Evolutionary conservation across 1,284 basidiomycete species (phyloP), one percentile per base, ranked within the genome.

Genomic region (Ceratobasidium sp.): DNA sequence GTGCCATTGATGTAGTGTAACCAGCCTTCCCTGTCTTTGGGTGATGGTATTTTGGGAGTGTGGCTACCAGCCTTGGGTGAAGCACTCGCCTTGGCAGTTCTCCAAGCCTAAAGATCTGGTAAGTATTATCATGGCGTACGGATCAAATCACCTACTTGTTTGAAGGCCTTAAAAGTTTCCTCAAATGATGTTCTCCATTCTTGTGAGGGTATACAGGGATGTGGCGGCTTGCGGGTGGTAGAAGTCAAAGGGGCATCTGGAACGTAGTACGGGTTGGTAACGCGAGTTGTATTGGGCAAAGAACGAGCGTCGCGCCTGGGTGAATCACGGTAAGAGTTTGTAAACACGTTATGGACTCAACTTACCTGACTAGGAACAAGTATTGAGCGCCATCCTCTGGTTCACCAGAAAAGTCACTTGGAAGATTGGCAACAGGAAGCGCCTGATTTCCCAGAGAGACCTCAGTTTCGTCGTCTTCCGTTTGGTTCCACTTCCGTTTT

Each of bases 1-100:
- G 42, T 20, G 15, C 70, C 70, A 50, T 72, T 72, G 29, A 73
- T 69, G 57, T 69, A 71, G 22, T 57, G 55, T 50, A 70, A 65
- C 72, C 72, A 73, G 27, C 69, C 70, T 40, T 70, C 69, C 27
- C 71, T 49, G 68, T 73, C 72, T 55, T 69, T 72, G 10, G 53
- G 32, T 27, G 52, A 29, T 27, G 72, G 72, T 13, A 70, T 15
- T 15, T 57, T 13, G n/a, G 70, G 47, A 20, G 54, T 31, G 27
- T 56, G 70, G 34, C 20, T 67, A 32, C 20, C 25, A 53, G 32
- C 22, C 38, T 34, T 15, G 62, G 25, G 15, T 31, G 32, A 42
- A 25, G 43, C 3, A 53, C 42, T 67, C 25, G 54, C 20, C 20
- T 42, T 45, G 20, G 27, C 45, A n/a, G 17, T 47, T 47, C 34